Conservation (phyloP, 2,329 filamentous ascomycete genomes). For the Aspergillus amoenus region DNA sequence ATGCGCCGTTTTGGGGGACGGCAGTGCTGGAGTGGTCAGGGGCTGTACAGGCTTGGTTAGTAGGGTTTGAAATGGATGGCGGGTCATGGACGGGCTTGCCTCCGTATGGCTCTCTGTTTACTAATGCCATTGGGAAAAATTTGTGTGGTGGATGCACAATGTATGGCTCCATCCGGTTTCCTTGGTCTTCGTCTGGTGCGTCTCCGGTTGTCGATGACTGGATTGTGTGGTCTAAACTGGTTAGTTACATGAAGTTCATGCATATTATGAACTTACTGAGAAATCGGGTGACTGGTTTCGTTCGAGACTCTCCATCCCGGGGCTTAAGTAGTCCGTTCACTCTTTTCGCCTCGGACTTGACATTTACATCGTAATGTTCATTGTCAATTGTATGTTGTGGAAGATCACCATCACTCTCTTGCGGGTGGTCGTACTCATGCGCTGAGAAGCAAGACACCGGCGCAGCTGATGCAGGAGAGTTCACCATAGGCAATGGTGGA, state of each 20-base stretch:
- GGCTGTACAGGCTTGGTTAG: constrained; percentile 25
- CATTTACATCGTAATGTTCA: constrained; percentile 63
- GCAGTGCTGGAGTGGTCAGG: constrained; percentile 60
- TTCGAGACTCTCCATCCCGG: constrained; percentile 50
- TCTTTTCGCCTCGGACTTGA: constrained; percentile 61
- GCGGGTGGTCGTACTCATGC: constrained; percentile 3
- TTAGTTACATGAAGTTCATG: background rate
- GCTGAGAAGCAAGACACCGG: constrained; percentile 23
- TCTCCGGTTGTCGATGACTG: constrained; percentile 52
- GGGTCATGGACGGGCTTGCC: constrained; percentile 21
- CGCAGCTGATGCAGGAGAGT: constrained; percentile 47
- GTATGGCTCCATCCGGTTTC: constrained; percentile 66
- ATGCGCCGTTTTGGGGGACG: constrained; percentile 74
- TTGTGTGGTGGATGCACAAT: constrained; percentile 54
- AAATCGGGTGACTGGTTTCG: constrained; percentile 62
- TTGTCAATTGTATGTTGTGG: constrained; percentile 59
- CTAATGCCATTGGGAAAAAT: constrained; percentile 69
- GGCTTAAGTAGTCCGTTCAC: constrained; percentile 59
- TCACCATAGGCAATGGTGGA: constrained; percentile 58
- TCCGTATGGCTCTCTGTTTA: constrained; percentile 68
- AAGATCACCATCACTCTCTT: constrained; percentile 31
- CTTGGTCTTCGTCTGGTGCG: constrained; percentile 54
- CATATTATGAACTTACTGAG: constrained; percentile 48
- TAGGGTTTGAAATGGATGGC: too few species aligned
- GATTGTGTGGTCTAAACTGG: constrained; percentile 50